Evolutionary conservation across 257 asterid genomes (phyloP).

Genomic region (Echites panduratus): DNA sequence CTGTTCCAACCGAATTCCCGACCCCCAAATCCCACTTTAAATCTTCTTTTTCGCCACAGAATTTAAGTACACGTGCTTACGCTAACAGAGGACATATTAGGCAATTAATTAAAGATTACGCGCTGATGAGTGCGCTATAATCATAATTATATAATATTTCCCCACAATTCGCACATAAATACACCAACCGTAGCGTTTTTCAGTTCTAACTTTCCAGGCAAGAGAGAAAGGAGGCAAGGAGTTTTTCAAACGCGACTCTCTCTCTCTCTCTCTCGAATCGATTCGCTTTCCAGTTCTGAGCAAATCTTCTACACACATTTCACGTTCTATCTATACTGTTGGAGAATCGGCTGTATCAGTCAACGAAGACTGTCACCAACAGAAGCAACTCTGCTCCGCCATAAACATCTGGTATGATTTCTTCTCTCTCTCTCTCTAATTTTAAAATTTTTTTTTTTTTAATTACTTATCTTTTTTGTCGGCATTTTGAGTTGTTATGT

Average conservation of each 20-base stretch:
- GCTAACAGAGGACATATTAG: too few relatives aligned
- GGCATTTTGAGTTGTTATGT: neutral
- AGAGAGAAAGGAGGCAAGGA: neutral
- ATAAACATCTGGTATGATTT: constrained; percentile 7
- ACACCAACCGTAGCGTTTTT: neutral
- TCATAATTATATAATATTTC: too few relatives aligned
- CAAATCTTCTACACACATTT: neutral
- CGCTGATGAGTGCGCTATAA: too few relatives aligned
- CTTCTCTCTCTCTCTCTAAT: too few relatives aligned
- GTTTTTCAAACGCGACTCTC: neutral
- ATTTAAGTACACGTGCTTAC: too few relatives aligned
- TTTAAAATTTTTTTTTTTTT: too few relatives aligned
- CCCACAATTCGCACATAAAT: neutral
- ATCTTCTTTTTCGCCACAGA: too few relatives aligned
- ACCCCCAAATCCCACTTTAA: too few relatives aligned
- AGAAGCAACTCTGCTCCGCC: constrained; percentile 1
- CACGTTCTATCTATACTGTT: neutral
- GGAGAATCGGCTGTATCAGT: neutral
- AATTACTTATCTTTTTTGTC: neutral
- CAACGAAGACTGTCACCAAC: neutral
- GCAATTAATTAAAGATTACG: too few relatives aligned
- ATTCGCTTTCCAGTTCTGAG: constrained; percentile 1
- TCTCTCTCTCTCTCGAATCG: neutral
- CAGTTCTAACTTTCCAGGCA: neutral
- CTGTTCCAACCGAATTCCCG: too few relatives aligned